These are phyloP conservation scores for Kickxella alabastrina DNA, from an alignment of 192 early-diverging fungal genomes.

Conservation along the genomic window DNA sequence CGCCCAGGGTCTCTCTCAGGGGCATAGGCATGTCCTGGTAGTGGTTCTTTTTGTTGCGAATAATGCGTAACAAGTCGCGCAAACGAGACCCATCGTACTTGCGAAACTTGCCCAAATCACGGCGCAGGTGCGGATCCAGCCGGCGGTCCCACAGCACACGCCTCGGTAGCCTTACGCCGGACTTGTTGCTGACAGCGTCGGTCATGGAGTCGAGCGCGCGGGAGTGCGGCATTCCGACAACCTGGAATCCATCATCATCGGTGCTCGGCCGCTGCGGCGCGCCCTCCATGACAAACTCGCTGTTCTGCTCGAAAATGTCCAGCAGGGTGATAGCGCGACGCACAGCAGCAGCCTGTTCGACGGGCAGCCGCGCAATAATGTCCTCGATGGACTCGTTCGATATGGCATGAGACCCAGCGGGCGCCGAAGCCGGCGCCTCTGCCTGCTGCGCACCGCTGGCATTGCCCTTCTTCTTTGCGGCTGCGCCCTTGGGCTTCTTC, in stretches of 20 bases:
- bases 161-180: constrained; percentile 10
- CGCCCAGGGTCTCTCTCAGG: constrained; percentile 74
- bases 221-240: constrained; percentile 33
- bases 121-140: constrained; percentile 58
- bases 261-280: too few species aligned
- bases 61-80: constrained; percentile 81
- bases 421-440: background rate
- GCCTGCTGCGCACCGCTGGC: background rate
- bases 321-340: constrained; percentile 42
- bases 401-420: constrained; percentile 25
- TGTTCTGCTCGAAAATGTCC: constrained; percentile 40
- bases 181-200: constrained; percentile 8
- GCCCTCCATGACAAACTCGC: constrained; percentile 43
- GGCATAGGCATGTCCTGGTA: constrained; percentile 85
- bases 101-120: constrained; percentile 84
- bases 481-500: constrained; percentile 16
- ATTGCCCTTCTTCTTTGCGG: constrained; percentile 33
- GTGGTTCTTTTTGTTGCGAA: constrained; percentile 98
- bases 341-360: constrained; percentile 38
- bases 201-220: constrained; percentile 26
- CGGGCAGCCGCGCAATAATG: constrained; percentile 38
- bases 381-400: constrained; percentile 38
- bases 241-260: constrained; percentile 40
- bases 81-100: constrained; percentile 85
- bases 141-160: constrained; percentile 41